Conservation (phyloP, 2,329 filamentous ascomycete genomes). For the Nemania sp. region DNA sequence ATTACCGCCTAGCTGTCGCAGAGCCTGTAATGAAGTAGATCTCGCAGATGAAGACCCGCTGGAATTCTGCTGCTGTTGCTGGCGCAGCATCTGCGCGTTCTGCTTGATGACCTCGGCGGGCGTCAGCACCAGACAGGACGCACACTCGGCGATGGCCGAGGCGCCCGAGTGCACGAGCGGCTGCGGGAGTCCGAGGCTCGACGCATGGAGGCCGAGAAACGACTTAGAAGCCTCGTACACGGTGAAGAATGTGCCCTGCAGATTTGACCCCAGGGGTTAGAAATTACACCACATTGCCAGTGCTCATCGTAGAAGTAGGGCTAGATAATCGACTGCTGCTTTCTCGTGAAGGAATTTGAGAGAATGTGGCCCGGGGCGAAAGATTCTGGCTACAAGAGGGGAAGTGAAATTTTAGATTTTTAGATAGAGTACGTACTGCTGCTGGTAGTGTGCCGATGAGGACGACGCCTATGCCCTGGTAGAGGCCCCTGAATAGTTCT, state of each 20-base stretch:
- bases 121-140: constrained; percentile 83
- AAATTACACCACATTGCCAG: background rate
- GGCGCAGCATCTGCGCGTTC: constrained; percentile 80
- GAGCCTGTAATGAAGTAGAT: constrained; percentile 52
- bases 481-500: constrained; percentile 68
- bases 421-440: constrained; percentile 49
- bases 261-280: background rate
- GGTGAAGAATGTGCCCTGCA: constrained; percentile 77
- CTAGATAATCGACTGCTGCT: no score
- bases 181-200: constrained; percentile 58
- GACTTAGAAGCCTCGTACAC: constrained; percentile 81
- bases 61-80: constrained; percentile 24
- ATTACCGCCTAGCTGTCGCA: constrained; percentile 57
- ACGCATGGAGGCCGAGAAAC: constrained; percentile 56
- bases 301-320: background rate
- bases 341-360: background rate
- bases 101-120: constrained; percentile 92
- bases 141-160: constrained; percentile 77
- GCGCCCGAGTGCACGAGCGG: constrained; percentile 73
- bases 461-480: constrained; percentile 85
- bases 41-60: constrained; percentile 16
- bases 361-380: background rate
- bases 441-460: constrained; percentile 80
- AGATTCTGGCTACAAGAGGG: background rate
- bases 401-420: background rate